Evolutionary conservation across 495 filamentous ascomycete genomes (phyloP).

Genomic region (Lasiosphaeria ovina): DNA sequence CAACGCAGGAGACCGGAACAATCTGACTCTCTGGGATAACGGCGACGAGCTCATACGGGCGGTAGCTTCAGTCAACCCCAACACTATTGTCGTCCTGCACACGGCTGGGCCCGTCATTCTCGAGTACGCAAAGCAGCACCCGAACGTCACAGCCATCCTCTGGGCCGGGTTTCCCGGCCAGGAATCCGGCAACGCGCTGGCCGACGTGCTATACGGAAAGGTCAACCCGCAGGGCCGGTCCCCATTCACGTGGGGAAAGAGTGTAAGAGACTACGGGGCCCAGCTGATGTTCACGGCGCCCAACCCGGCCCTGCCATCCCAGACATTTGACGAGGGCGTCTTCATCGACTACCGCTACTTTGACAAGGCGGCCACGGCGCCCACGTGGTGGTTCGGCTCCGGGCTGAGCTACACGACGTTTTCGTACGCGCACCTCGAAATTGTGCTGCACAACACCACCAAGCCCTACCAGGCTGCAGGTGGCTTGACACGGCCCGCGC

Average conservation of each 20-base stretch:
- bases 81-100: constrained; percentile 57
- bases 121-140: constrained; percentile 46
- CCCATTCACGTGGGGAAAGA: constrained; percentile 53
- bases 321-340: constrained; percentile 46
- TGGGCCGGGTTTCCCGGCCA: constrained; percentile 55
- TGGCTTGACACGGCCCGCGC: constrained; percentile 29
- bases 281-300: constrained; percentile 35
- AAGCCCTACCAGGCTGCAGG: constrained; percentile 19
- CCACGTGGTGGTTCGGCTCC: constrained; percentile 49
- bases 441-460: constrained; percentile 11
- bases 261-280: constrained; percentile 48
- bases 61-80: constrained; percentile 47
- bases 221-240: constrained; percentile 52
- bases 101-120: constrained; percentile 51
- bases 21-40: constrained; percentile 50
- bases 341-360: constrained; percentile 57
- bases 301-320: constrained; percentile 32
- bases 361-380: constrained; percentile 42
- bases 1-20: constrained; percentile 55
- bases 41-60: constrained; percentile 50
- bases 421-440: constrained; percentile 30
- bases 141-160: constrained; percentile 58
- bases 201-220: constrained; percentile 51
- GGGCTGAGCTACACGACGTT: constrained; percentile 51
- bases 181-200: constrained; percentile 53